Evolutionary conservation across 805 yeast species (phyloP).

Genomic region (Candida peoriensis): DNA sequence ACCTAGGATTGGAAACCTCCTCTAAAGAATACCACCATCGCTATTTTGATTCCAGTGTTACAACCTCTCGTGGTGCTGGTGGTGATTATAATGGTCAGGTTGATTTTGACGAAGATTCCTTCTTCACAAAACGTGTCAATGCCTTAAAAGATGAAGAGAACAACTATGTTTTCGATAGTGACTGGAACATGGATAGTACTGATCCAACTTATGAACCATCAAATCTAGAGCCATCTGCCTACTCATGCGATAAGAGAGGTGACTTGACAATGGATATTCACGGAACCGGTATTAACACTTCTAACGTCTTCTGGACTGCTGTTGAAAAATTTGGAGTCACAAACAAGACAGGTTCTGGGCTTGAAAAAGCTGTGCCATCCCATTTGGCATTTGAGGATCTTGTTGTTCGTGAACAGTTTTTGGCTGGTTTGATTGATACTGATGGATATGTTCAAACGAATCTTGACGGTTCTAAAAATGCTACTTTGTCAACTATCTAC

Average conservation of each 20-base stretch:
- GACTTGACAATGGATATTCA: too few species aligned
- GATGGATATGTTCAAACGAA: conserved; percentile 28
- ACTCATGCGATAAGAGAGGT: too few species aligned
- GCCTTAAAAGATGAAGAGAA: background rate
- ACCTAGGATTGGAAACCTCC: conserved; percentile 2
- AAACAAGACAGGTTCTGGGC: conserved; percentile 9
- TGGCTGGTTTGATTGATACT: conserved; percentile 41
- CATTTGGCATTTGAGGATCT: conserved; percentile 31
- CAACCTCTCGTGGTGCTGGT: too few species aligned
- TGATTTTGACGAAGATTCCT: conserved; percentile 16
- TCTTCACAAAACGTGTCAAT: too few species aligned
- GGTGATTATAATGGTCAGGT: conserved; percentile 16
- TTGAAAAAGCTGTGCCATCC: conserved; percentile 30
- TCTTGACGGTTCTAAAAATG: conserved; percentile 18
- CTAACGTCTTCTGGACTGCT: conserved; percentile 29
- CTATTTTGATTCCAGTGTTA: too few species aligned
- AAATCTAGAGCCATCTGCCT: background rate
- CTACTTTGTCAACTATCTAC: conserved; percentile 28
- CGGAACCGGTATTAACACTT: conserved; percentile 1
- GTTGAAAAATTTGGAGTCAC: conserved; percentile 21
- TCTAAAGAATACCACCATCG: too few species aligned
- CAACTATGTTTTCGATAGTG: background rate
- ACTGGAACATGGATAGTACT: background rate
- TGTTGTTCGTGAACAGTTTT: conserved; percentile 37
- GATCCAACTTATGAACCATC: background rate